Evolutionary conservation across 352 stramenopile species (phyloP).

Genomic region (Phytophthora cactorum): DNA sequence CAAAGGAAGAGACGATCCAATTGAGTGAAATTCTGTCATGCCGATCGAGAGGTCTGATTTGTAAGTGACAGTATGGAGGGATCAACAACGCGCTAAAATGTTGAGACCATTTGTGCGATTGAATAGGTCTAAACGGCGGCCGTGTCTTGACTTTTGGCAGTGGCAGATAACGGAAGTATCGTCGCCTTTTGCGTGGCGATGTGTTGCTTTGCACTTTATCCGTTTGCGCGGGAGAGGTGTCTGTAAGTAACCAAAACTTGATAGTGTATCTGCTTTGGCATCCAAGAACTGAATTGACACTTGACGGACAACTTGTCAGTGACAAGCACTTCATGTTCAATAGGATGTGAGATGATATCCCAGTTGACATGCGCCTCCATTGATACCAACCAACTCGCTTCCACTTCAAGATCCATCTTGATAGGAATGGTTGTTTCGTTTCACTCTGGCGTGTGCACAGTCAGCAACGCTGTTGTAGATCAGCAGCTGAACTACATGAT

Average conservation of each 20-base stretch:
- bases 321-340: background rate
- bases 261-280: background rate
- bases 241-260: background rate
- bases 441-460: too few relatives aligned
- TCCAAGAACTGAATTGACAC: background rate
- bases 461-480: too few relatives aligned
- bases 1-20: slow-evolving; percentile 22
- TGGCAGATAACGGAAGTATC: too few relatives aligned
- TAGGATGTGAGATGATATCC: too few relatives aligned
- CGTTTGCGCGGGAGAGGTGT: background rate
- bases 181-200: background rate
- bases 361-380: too few relatives aligned
- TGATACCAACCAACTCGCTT: too few relatives aligned
- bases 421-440: too few relatives aligned
- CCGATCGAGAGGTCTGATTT: slow-evolving; percentile 36
- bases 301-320: background rate
- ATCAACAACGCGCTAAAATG: background rate
- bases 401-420: too few relatives aligned
- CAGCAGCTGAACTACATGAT: too few relatives aligned
- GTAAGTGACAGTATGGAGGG: background rate
- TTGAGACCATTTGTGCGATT: slow-evolving; percentile 12
- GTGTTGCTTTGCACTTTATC: background rate
- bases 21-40: slow-evolving; percentile 13
- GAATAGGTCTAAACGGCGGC: background rate
- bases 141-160: too few relatives aligned